A percentile compares a stretch with the other conserved stretches of the same genome.
phyloP scores from a whole-genome alignment of 2,329 filamentous ascomycete species.

The Drechslerella coelobrocha region DNA sequence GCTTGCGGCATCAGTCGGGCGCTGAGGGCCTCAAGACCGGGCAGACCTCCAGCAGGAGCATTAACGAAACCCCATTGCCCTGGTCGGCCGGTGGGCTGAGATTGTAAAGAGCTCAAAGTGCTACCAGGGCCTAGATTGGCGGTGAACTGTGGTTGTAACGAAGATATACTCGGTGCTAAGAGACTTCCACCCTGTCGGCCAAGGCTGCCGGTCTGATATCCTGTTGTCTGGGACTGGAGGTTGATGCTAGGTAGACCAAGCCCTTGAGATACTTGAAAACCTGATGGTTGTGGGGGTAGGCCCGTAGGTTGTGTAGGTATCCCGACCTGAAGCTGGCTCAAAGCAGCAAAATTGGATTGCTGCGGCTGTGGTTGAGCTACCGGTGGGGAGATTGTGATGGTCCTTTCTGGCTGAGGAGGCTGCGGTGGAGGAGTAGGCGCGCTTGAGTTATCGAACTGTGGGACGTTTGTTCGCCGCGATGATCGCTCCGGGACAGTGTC shows the following conservation, averaged over 20 bases:
- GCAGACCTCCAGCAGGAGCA: slow-evolving; percentile 83
- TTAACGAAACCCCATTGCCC: slow-evolving; percentile 99
- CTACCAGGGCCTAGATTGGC: slow-evolving; percentile 67
- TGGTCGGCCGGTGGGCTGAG: slow-evolving; percentile 90
- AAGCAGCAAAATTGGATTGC: slow-evolving; percentile 57
- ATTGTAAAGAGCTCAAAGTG: slow-evolving; percentile 74
- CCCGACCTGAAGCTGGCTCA: slow-evolving; percentile 30
- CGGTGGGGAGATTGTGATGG: slow-evolving; percentile 50
- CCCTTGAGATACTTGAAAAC: slow-evolving; percentile 63
- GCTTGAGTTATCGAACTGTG: slow-evolving; percentile 68
- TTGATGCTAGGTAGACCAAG: slow-evolving; percentile 56
- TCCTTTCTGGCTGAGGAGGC: slow-evolving; percentile 63
- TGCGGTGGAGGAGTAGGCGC: slow-evolving; percentile 45
- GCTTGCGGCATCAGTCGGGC: slow-evolving; percentile 97
- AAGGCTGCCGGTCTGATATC: slow-evolving; percentile 65
- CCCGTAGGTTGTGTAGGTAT: slow-evolving; percentile 58
- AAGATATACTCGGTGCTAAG: slow-evolving; percentile 64
- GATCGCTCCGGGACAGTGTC: slow-evolving; percentile 70
- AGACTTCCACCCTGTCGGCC: slow-evolving; percentile 23
- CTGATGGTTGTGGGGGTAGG: slow-evolving; percentile 73
- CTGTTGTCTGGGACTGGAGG: slow-evolving; percentile 69
- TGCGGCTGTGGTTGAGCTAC: slow-evolving; percentile 60
- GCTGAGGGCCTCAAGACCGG: slow-evolving; percentile 91
- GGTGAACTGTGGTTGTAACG: slow-evolving; percentile 76
- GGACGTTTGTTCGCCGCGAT: slow-evolving; percentile 70